Evolutionary conservation across 192 early-diverging fungal genomes (phyloP).

Genomic region (Coemansia sp.): DNA sequence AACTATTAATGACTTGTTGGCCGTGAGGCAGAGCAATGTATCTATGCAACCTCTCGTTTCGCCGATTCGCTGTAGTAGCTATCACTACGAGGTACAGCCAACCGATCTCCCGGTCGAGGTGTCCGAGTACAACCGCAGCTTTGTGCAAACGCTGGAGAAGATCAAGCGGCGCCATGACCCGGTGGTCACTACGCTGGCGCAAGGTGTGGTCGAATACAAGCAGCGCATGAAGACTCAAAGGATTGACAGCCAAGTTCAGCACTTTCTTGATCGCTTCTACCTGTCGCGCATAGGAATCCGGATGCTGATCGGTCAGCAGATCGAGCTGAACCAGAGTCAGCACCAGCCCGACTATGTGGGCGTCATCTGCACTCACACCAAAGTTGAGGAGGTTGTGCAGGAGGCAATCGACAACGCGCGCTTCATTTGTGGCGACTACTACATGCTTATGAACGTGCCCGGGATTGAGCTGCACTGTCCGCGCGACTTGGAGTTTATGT

Average conservation of each 20-base stretch:
- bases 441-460: conserved; percentile 76
- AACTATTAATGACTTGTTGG: conserved; percentile 1
- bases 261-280: conserved; percentile 93
- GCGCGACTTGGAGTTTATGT: conserved; percentile 87
- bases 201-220: conserved; percentile 93
- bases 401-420: conserved; percentile 89
- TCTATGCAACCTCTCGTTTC: not conserved
- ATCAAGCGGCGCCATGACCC: conserved; percentile 93
- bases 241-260: conserved; percentile 75
- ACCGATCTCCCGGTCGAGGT: conserved; percentile 64
- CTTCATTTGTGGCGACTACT: conserved; percentile 87
- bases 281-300: conserved; percentile 98
- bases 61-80: conserved; percentile 27
- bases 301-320: conserved; percentile 90
- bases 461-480: conserved; percentile 72
- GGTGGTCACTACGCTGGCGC: conserved; percentile 85
- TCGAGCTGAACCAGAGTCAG: conserved; percentile 62
- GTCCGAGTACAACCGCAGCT: conserved; percentile 71
- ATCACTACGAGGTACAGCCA: conserved; percentile 47
- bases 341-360: conserved; percentile 74
- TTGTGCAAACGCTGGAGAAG: conserved; percentile 83
- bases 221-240: conserved; percentile 39
- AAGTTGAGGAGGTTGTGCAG: conserved; percentile 71
- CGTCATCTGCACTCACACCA: conserved; percentile 89
- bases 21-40: too few species aligned